phyloP scores from a whole-genome alignment of 129 eudicot genomes.

The Lactuca sativa region DNA sequence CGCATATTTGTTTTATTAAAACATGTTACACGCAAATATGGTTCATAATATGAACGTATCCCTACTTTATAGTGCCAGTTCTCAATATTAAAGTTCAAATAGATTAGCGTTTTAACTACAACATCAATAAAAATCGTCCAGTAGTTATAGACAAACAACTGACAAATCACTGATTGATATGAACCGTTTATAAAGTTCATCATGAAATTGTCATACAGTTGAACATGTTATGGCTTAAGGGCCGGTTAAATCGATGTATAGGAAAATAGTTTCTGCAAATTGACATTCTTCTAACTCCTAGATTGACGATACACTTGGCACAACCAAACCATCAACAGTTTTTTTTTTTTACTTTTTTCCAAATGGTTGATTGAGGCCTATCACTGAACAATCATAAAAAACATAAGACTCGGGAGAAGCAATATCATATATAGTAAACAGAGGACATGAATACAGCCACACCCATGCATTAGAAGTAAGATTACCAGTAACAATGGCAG shows the following conservation, averaged over 20 bases:
- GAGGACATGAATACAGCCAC: not conserved
- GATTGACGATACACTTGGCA: too few relatives aligned
- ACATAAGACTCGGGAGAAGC: not conserved
- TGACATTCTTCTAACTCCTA: too few relatives aligned
- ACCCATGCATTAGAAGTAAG: not conserved
- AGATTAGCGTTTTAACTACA: not conserved
- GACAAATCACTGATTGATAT: not conserved
- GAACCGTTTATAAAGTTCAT: not conserved
- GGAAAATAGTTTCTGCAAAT: too few relatives aligned
- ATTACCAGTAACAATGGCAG: constrained; percentile 85
- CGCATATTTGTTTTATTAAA: not conserved
- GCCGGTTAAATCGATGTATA: too few relatives aligned
- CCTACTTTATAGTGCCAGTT: not conserved
- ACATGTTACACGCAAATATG: not conserved
- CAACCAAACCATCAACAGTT: not conserved
- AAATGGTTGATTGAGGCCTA: not conserved
- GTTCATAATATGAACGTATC: not conserved
- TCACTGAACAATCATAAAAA: not conserved
- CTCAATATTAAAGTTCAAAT: not conserved
- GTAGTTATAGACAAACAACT: too few relatives aligned
- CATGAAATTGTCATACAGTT: not conserved
- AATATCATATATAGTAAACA: not conserved
- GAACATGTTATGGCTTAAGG: too few relatives aligned
- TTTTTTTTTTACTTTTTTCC: not conserved
- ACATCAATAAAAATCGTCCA: not conserved